These are phyloP conservation scores for Teratosphaeria gauchensis DNA, from an alignment of 2,329 filamentous ascomycete species.

Conservation along the genomic window DNA sequence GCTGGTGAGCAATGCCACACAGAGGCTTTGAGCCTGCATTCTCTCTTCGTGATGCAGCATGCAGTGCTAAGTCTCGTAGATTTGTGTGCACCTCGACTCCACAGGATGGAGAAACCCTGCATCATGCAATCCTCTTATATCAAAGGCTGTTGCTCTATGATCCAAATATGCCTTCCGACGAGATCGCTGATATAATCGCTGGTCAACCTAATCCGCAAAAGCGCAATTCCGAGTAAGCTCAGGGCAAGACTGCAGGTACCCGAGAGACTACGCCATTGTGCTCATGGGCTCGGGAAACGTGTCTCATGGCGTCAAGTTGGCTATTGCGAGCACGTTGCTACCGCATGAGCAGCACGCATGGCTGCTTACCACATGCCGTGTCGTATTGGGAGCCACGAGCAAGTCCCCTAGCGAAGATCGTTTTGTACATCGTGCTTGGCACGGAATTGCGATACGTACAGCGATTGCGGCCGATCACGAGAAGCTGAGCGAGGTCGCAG, in stretches of 20 bases:
- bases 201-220: not conserved
- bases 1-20: not conserved
- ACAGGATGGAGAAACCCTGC: not conserved
- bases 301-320: not conserved
- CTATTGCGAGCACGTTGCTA: not conserved
- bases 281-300: not conserved
- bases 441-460: not conserved
- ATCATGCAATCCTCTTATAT: too few species aligned
- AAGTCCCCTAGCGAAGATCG: too few species aligned
- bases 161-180: not conserved
- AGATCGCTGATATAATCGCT: not conserved
- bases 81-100: not conserved
- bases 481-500: not conserved
- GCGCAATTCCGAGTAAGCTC: not conserved
- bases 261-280: not conserved
- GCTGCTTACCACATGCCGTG: not conserved
- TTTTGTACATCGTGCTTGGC: not conserved
- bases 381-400: not conserved
- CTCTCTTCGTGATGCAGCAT: not conserved
- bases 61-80: not conserved
- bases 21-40: not conserved
- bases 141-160: not conserved
- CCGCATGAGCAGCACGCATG: not conserved
- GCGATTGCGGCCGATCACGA: not conserved
- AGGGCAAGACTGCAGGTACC: not conserved